A percentile compares a stretch with the other conserved stretches of the same genome.
Evolutionary conservation across 2,329 filamentous ascomycete genomes (phyloP).

Genomic region (Aplosporella prunicola): DNA sequence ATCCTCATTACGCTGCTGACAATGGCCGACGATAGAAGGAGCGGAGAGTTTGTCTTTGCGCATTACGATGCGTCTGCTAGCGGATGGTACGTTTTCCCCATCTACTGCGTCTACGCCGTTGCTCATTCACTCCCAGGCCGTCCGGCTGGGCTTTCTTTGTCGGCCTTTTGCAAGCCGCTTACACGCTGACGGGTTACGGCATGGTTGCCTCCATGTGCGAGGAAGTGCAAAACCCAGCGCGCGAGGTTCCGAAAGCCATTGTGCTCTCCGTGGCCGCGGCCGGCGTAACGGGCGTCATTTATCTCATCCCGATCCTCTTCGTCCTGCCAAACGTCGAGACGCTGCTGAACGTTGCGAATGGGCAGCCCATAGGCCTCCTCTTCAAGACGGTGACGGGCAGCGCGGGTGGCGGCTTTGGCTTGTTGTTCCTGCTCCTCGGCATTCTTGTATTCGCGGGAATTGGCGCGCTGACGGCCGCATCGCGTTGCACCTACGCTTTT

Average conservation of each 20-base stretch:
- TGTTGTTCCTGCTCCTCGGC: slow-evolving; percentile 66
- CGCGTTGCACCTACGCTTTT: slow-evolving; percentile 67
- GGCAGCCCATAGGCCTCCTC: slow-evolving; percentile 65
- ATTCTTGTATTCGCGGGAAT: slow-evolving; percentile 70
- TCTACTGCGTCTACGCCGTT: slow-evolving; percentile 9
- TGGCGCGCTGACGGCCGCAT: slow-evolving; percentile 64
- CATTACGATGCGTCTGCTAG: slow-evolving; percentile 58
- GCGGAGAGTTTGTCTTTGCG: slow-evolving; percentile 55
- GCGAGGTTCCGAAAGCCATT: slow-evolving; percentile 62
- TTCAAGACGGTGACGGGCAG: slow-evolving; percentile 71
- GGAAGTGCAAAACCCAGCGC: slow-evolving; percentile 58
- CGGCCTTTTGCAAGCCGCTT: slow-evolving; percentile 56
- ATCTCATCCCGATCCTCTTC: slow-evolving; percentile 66
- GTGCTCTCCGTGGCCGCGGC: slow-evolving; percentile 59
- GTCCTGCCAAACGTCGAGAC: slow-evolving; percentile 58
- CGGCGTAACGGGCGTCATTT: slow-evolving; percentile 55
- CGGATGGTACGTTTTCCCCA: slow-evolving; percentile 43
- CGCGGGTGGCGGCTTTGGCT: slow-evolving; percentile 61
- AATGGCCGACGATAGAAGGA: slow-evolving; percentile 50
- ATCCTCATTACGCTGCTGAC: slow-evolving; percentile 56
- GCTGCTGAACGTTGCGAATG: slow-evolving; percentile 57
- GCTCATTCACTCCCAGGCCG: slow-evolving; percentile 34
- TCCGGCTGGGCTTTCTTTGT: slow-evolving; percentile 65
- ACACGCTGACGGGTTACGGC: slow-evolving; percentile 56
- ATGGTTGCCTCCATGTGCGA: slow-evolving; percentile 67